Conservation (phyloP, 106 monocot species). For the Gastrodia elata region DNA sequence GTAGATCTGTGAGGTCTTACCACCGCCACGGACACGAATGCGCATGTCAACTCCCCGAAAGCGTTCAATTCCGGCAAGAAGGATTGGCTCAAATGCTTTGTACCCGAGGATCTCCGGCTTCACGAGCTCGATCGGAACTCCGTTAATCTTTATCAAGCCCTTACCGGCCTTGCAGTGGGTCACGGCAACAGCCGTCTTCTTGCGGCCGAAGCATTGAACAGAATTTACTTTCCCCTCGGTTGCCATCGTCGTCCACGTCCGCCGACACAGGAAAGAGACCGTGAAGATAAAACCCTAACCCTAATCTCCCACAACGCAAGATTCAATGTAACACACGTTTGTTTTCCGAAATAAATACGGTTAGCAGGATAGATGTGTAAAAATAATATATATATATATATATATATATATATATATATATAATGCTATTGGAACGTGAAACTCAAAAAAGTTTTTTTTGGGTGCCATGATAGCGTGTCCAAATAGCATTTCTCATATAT, state of each 20-base stretch:
- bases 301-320: too few species aligned
- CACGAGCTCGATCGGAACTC: constrained; percentile 20
- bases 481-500: too few species aligned
- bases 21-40: constrained; percentile 11
- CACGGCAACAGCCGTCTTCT: constrained; percentile 14
- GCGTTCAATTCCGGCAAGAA: constrained; percentile 11
- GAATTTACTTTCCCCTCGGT: background rate
- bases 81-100: constrained; percentile 20
- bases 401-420: too few species aligned
- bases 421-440: too few species aligned
- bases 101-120: constrained; percentile 22
- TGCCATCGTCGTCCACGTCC: background rate
- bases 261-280: background rate
- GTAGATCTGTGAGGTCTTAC: constrained; percentile 21
- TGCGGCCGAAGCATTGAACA: constrained; percentile 15
- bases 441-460: too few species aligned
- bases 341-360: too few species aligned
- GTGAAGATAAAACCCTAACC: constrained; percentile 7
- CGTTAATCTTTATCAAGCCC: constrained; percentile 19
- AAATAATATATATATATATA: too few species aligned
- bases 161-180: constrained; percentile 16
- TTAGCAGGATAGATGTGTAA: too few species aligned
- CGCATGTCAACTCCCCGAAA: constrained; percentile 18
- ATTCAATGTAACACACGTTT: too few species aligned
- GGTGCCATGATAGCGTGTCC: too few species aligned